Base-by-base conservation (phyloP, 495 filamentous ascomycete genomes). In the Penicillium maclennaniae region DNA sequence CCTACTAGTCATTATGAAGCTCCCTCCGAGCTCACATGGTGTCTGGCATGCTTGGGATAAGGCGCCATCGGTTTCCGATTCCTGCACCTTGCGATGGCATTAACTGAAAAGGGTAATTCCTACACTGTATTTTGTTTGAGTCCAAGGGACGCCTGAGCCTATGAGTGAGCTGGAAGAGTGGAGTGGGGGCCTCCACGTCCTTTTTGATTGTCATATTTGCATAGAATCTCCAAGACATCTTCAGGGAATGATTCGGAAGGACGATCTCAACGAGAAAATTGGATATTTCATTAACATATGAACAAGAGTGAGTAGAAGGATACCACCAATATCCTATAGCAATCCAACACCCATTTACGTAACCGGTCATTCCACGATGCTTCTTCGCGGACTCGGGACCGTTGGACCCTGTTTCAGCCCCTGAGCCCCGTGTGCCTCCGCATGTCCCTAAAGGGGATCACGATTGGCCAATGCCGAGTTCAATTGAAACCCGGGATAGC, bases 381-480 rank as follows among this genome's bases (percentile, higher is more conserved):
- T 34, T 34, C 3, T 0, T 2, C 1, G 8, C 15, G 9, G 31
- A 34, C 2, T 14, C 31, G 14, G 4, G 8, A 1, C 4, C 31
- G 14, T 14, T 1, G 26, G 52, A 54, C 39, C 51, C 45, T 44
- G 52, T 54, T 54, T 54, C 52, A 54, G 52, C 52, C 52, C 37
- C 41, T 26, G 19, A 7, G 8, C 3, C 21, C 31, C 47, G 20
- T 5, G 21, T 6, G 12, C 19, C 7, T 21, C 46, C 25, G 20
- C 14, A 38, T 39, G 2, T 20, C 9, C 28, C 26, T 26, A 12
- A 8, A 19, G 2, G 9, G 12, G 16, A n/a, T 23, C 14, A 14
- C 23, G 9, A 49, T 49, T 49, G 47, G 37, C 25, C 23, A 3
- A 17, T 41, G 34, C 4, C 31, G 39, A 49, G 46, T 15, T 25